These are phyloP conservation scores for Saccharomycopsis fermentans DNA, from an alignment of 805 yeast species.

Conservation along the genomic window DNA sequence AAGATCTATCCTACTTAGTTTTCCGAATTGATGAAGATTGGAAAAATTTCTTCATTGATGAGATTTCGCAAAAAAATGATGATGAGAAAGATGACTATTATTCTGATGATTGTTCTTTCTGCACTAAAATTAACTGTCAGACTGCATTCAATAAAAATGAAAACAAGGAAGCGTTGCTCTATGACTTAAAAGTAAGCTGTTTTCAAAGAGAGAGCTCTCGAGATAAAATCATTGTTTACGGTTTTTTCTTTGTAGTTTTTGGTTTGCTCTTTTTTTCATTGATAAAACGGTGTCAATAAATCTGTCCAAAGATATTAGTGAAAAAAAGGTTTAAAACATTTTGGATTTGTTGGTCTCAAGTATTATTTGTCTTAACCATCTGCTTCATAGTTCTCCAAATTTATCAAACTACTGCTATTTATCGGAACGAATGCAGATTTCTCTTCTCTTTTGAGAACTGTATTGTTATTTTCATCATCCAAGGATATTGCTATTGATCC, in stretches of 20 bases:
- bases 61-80: not conserved
- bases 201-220: slow-evolving; percentile 15
- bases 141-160: not conserved
- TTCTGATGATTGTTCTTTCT: slow-evolving; percentile 12
- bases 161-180: not conserved
- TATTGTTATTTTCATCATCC: not conserved
- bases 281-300: not conserved
- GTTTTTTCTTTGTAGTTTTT: slow-evolving; percentile 7
- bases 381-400: not conserved
- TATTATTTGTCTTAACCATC: not conserved
- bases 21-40: slow-evolving; percentile 3
- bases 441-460: not conserved
- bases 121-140: slow-evolving; percentile 15
- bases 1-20: slow-evolving; percentile 7
- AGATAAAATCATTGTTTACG: slow-evolving; percentile 15
- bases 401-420: not conserved
- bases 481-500: not conserved
- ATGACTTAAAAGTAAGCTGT: slow-evolving; percentile 14
- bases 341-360: not conserved
- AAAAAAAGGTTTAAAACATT: not conserved
- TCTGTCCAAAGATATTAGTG: not conserved
- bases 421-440: not conserved
- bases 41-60: slow-evolving; percentile 2
- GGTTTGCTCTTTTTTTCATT: slow-evolving; percentile 5
- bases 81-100: slow-evolving; percentile 1